Base-by-base conservation (phyloP, 2,329 filamentous ascomycete species). In the Nannizzia gypsea region DNA sequence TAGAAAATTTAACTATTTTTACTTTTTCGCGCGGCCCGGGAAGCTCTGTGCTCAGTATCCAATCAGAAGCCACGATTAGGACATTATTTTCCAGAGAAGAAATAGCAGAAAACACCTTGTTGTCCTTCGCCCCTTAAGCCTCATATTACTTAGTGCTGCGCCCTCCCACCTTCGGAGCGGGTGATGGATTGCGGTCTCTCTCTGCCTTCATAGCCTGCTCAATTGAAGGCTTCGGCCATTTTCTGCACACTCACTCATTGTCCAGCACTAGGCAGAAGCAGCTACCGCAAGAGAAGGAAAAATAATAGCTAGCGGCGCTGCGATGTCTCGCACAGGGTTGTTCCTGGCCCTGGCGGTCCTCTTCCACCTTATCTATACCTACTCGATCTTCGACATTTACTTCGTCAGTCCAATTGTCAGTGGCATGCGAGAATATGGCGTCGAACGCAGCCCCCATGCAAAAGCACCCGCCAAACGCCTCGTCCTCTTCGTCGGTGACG, bases 331-430 rank as follows among this genome's bases (percentile, higher is more conserved):
- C 50, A 54, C 50, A 22, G 50, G 50, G 50, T 22, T 86, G 71
- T 97, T 99, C 72, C 76, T 97, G 73, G 85, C 87, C 71, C 83
- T 95, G 71, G 93, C 93, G 67, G 82, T 96, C 70, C 77, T 92
- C 63, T 99, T 99, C 72, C 95, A 99, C 75, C 73, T 97, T 59
- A 83, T 95, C 65, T 99, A 99, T 73, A 87, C 96, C 60, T 88
- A 87, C 71, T 96, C 90, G 62, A 97, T 97, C 69, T 99, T 99
- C 76, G 91, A 96, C 73, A 93, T 97, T 64, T 97, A 99, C 76
- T 99, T 99, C 71, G 90, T 96, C 70, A 96, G 90, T 72, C 93
- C 93, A 22, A 93, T 99, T 67, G 93, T 97, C 59, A 88, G 87
- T 77, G 93, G 93, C 70, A 99, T 99, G 93, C 84, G 82, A 69